Evolutionary conservation across 768 basidiomycete genomes (phyloP), one percentile per base, ranked within the genome.

Genomic region (Auriscalpium vulgare): DNA sequence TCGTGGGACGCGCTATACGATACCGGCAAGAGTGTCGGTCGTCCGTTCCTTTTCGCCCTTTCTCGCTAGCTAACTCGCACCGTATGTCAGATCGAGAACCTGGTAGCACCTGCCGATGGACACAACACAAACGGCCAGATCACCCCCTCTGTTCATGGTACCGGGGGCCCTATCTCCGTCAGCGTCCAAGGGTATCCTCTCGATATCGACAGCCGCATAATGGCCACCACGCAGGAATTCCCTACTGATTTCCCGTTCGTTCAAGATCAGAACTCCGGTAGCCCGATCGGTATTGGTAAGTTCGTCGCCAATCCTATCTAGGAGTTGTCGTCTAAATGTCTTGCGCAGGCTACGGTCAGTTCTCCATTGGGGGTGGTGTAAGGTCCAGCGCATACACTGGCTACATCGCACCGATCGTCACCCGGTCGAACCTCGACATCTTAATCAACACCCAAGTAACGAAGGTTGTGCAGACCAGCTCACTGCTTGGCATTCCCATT

Each of bases 1-100:
- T 65, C 62, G 9, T 77, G 75, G 75, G 56, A 66, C 19, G 66
- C 63, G 10, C 66, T 77, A 40, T 63, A 65, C 64, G 68, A 37
- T 75, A 71, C 58, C 65, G 69, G 46, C 55, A 58, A 37, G 69
- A 69, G 60, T 73, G 73, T 29, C 4, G 14, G 21, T 14, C 4
- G 35, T 36, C 35, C 14, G 13, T 29, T 37, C 0, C 10, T 11
- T 14, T 29, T 14, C 5, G 3, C 8, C 21, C n/a, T n/a, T 17
- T 11, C 47, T 13, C 47, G n/a, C 47, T 13, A 11, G 17, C 35
- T 5, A 50, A 29, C 29, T 50, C 35, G 13, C 10, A 5, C 10
- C 16, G 35, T 13, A 10, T 37, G 51, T 16, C 37, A 59, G 55
- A 17, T 29, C 17, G 57, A 59, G 47, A 38, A 50, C 23, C 49